Conservation (phyloP, 2,329 filamentous ascomycete genomes). For the Fusarium sp. region DNA sequence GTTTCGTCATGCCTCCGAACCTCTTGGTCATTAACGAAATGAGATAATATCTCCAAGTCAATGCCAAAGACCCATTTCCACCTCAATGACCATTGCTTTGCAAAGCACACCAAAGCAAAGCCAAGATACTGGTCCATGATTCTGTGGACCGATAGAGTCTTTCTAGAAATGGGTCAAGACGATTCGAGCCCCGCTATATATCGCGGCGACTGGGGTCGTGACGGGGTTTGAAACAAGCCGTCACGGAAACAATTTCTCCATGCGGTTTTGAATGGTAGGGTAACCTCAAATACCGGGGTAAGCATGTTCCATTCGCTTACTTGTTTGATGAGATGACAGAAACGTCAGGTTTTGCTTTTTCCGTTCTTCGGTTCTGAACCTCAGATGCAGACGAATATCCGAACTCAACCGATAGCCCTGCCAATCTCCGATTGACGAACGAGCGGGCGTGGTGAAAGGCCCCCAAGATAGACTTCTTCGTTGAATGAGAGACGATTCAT, state of each 20-base stretch:
- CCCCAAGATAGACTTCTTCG: conserved; percentile 59
- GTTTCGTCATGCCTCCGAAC: background rate
- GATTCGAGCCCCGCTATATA: conserved; percentile 39
- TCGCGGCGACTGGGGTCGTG: conserved; percentile 17
- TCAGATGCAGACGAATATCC: conserved; percentile 3
- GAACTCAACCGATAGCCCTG: conserved; percentile 64
- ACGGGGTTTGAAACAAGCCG: conserved; percentile 42
- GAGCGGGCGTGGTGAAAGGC: conserved; percentile 62
- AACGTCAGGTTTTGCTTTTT: conserved; percentile 21
- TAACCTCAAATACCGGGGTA: conserved; percentile 27
- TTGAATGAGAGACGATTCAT: conserved; percentile 60
- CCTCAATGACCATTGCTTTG: conserved; percentile 1
- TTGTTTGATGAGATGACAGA: conserved; percentile 9
- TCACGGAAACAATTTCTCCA: conserved; percentile 34
- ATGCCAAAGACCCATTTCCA: conserved; percentile 25
- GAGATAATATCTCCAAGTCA: conserved; percentile 22
- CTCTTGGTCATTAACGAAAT: conserved; percentile 22
- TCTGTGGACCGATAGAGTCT: conserved; percentile 10
- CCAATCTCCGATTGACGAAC: conserved; percentile 63
- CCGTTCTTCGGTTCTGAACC: background rate
- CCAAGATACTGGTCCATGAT: conserved; percentile 1
- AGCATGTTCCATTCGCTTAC: conserved; percentile 7
- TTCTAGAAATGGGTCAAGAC: conserved; percentile 31
- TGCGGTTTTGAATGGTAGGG: conserved; percentile 28
- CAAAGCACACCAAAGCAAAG: background rate